A percentile compares a stretch with the other conserved stretches of the same genome.
phyloP scores from a whole-genome alignment of 352 stramenopile genomes.

The Globisporangium canariense region DNA sequence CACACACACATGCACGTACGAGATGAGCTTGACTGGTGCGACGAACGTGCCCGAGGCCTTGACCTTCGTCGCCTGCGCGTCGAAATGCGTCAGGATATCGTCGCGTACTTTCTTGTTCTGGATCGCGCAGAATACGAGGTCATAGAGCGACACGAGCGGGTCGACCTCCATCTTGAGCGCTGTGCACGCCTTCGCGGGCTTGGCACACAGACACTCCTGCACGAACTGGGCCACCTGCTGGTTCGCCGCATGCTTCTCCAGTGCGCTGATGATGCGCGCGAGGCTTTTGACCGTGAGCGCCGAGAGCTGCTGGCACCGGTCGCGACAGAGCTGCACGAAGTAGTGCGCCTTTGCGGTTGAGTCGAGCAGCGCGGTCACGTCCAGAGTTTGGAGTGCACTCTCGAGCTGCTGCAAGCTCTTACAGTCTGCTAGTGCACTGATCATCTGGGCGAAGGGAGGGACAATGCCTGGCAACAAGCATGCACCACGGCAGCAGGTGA shows the following conservation, averaged over 20 bases:
- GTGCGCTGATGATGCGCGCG: conserved; percentile 12
- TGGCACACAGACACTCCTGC: conserved; percentile 17
- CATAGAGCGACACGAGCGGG: conserved; percentile 17
- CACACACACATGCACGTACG: conserved; percentile 7
- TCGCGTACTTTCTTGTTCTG: conserved; percentile 8
- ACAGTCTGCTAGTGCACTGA: neutral
- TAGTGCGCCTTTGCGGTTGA: neutral
- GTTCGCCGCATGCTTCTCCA: conserved; percentile 8
- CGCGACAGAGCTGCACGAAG: conserved; percentile 11
- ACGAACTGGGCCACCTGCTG: conserved; percentile 14
- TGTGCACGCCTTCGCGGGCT: conserved; percentile 8
- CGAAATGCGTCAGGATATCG: conserved; percentile 18
- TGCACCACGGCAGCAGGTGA: neutral
- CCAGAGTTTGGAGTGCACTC: neutral
- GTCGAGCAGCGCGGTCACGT: conserved; percentile 1
- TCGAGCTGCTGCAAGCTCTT: conserved; percentile 8
- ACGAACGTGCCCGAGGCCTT: neutral
- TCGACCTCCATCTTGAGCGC: conserved; percentile 21
- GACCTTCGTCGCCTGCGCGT: conserved; percentile 10
- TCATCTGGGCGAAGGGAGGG: neutral
- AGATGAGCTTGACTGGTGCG: conserved; percentile 17
- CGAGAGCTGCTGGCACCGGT: conserved; percentile 5
- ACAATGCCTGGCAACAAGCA: neutral
- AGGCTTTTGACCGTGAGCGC: conserved; percentile 9
- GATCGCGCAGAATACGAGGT: conserved; percentile 15